These are phyloP conservation scores for Acarospora socialis DNA, from an alignment of 2,329 filamentous ascomycete genomes.

Conservation along the genomic window DNA sequence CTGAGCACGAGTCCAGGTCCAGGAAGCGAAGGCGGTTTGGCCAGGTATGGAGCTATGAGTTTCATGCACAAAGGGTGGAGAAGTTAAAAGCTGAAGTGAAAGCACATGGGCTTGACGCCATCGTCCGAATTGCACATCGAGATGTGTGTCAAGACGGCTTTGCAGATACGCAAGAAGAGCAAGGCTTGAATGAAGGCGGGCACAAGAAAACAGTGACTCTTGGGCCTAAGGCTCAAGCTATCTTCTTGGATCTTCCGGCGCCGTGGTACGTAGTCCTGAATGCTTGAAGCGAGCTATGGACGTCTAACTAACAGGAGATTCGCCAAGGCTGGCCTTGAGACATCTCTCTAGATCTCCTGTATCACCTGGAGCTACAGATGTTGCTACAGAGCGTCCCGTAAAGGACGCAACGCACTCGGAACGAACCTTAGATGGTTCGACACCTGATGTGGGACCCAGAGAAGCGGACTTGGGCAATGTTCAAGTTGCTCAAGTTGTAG, in stretches of 20 bases:
- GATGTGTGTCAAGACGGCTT: conserved; percentile 38
- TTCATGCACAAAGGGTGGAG: conserved; percentile 30
- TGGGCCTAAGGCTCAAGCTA: conserved; percentile 30
- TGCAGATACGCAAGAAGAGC: no score
- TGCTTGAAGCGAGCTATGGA: no score
- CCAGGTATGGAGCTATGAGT: conserved; percentile 37
- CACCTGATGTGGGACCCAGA: no score
- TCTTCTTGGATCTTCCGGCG: conserved; percentile 37
- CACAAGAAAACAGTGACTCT: conserved; percentile 24
- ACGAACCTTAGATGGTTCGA: no score
- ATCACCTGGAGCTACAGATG: conserved; percentile 18
- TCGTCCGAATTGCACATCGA: conserved; percentile 33
- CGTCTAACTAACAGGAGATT: no score
- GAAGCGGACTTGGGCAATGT: no score
- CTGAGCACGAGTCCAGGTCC: background rate
- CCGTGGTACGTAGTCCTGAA: no score
- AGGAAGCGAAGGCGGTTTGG: conserved; percentile 15
- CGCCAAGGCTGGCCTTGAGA: conserved; percentile 32
- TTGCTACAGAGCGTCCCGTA: no score
- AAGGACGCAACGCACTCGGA: no score
- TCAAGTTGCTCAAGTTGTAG: no score
- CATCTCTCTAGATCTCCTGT: conserved; percentile 28
- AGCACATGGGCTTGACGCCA: conserved; percentile 28
- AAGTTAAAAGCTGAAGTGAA: conserved; percentile 29
- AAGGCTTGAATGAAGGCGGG: conserved; percentile 10